phyloP scores from a whole-genome alignment of 495 filamentous ascomycete genomes.

The Penicillium canariense region DNA sequence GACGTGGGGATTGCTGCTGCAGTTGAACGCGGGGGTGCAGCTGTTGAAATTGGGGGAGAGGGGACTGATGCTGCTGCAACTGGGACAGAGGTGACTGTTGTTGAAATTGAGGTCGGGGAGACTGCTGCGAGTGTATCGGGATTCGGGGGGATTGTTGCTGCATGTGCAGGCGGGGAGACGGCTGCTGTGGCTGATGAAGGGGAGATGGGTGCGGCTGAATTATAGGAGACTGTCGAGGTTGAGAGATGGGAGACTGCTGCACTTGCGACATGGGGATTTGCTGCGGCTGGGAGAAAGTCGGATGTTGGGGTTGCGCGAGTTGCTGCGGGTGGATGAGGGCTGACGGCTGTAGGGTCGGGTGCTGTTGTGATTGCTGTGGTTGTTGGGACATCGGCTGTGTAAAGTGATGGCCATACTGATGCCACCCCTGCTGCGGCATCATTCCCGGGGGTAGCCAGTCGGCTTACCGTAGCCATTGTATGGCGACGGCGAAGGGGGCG shows the following conservation, averaged over 20 bases:
- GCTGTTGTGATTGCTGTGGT: slow-evolving; percentile 11
- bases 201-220: slow-evolving; percentile 12
- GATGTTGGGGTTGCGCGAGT: slow-evolving; percentile 10
- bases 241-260: slow-evolving; percentile 3
- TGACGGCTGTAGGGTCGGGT: slow-evolving; percentile 18
- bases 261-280: slow-evolving; percentile 12
- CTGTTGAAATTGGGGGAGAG: slow-evolving; percentile 8
- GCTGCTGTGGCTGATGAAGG: slow-evolving; percentile 3
- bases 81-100: slow-evolving; percentile 6
- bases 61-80: slow-evolving; percentile 11
- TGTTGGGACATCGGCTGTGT: slow-evolving; percentile 7
- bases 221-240: slow-evolving; percentile 8
- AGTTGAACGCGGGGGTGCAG: background rate
- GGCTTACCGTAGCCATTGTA: slow-evolving; percentile 44
- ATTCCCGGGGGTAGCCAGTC: slow-evolving; percentile 37
- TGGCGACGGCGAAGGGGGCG: slow-evolving; percentile 29
- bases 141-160: slow-evolving; percentile 6
- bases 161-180: slow-evolving; percentile 1
- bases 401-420: slow-evolving; percentile 29
- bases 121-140: slow-evolving; percentile 9
- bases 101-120: slow-evolving; percentile 1
- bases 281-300: slow-evolving; percentile 16
- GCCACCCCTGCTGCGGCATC: slow-evolving; percentile 38
- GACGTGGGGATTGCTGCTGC: slow-evolving; percentile 5
- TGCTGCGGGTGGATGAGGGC: slow-evolving; percentile 17